Evolutionary conservation across 768 basidiomycete species (phyloP), one percentile per base, ranked within the genome.

Genomic region (Boletus patriciae): DNA sequence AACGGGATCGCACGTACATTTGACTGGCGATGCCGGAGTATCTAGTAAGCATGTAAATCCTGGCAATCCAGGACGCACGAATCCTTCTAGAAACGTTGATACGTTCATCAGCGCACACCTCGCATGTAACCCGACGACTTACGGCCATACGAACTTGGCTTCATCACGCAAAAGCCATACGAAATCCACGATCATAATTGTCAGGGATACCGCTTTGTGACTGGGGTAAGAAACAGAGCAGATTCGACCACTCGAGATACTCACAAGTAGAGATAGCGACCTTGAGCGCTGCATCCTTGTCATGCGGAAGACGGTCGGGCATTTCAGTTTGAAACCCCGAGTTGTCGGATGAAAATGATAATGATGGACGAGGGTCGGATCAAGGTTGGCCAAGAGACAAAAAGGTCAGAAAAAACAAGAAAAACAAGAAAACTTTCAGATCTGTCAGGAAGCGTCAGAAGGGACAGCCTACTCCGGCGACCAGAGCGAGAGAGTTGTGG

Each of bases 141-240:
- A 69, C 66, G 66, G 58, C 66, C 66, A 69, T 19, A 69, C 31
- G 10, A 46, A 3, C 34, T 51, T 59, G 16, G 37, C 9, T 44
- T 69, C 68, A 8, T 66, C 60, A 3, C 54, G 44, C 1, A 70
- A 12, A 1, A 55, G 44, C 36, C 46, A 62, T 0, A n/a, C 1
- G 27, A 51, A 63, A 13, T 69, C 68, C 3, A 38, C 10, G 23
- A 62, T 11, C 68, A 70, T 70, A 15, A 61, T 0, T 4, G 25
- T 49, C 15, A 65, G 42, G 0, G 62, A 46, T 1, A 52, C 3
- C 1, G 56, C 68, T 57, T 46, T 38, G 38, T 4, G 8, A 12
- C 27, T 13, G 18, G 3, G 6, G 29, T 55, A 34, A 57, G 38
- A 13, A 34, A 31, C 18, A 4, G 34, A 27, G 41, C 4, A 27